phyloP scores from a whole-genome alignment of 306 rosid genomes.

The Quercus parvula region DNA sequence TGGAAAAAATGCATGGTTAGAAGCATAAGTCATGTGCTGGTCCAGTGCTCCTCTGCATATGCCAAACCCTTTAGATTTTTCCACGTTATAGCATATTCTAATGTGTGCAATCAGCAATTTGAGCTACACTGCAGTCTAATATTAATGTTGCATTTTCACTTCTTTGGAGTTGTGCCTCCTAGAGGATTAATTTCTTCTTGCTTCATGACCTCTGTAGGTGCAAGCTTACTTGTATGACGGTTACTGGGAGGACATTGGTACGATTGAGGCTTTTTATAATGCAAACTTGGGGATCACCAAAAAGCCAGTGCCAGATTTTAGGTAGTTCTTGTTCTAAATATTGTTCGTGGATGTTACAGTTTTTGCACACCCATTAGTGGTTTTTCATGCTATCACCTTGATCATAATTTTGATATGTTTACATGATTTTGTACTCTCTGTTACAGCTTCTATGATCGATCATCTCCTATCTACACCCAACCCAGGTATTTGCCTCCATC shows the following conservation, averaged over 20 bases:
- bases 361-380: not conserved
- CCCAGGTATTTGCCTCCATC: constrained; percentile 98
- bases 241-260: constrained; percentile 99
- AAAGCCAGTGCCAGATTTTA: constrained; percentile 96
- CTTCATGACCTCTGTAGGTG: constrained; percentile 47
- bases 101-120: not conserved
- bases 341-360: not conserved
- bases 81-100: not conserved
- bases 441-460: constrained; percentile 92
- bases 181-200: constrained; percentile 14
- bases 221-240: constrained; percentile 98
- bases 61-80: not conserved
- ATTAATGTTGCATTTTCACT: not conserved
- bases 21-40: not conserved
- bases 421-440: constrained; percentile 11
- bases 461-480: constrained; percentile 98
- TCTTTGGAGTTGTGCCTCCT: not conserved
- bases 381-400: constrained; percentile 16
- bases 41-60: not conserved
- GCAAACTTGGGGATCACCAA: constrained; percentile 96
- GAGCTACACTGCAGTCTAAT: not conserved
- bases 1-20: not conserved
- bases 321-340: constrained; percentile 37
- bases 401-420: constrained; percentile 3
- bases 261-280: constrained; percentile 97